phyloP scores from a whole-genome alignment of 2,329 filamentous ascomycete species.

The Fusarium austroafricanum region DNA sequence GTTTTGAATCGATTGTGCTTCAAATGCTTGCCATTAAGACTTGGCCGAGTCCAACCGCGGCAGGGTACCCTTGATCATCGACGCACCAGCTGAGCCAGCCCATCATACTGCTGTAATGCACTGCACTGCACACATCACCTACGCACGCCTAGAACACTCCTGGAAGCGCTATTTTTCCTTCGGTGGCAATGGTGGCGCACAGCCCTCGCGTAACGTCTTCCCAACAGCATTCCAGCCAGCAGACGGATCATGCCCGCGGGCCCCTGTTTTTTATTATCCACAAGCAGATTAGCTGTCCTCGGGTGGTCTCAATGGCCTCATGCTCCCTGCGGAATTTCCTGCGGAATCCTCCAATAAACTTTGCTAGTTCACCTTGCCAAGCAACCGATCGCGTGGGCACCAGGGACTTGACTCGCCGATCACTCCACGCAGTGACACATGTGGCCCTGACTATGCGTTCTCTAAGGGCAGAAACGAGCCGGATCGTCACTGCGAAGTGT shows the following conservation, averaged over 20 bases:
- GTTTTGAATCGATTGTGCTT: neutral
- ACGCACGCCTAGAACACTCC: neutral
- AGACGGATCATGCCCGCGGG: neutral
- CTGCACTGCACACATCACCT: too few species aligned
- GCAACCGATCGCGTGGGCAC: slow-evolving; percentile 19
- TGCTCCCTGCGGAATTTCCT: too few species aligned
- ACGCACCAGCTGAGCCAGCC: neutral
- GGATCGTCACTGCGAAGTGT: slow-evolving; percentile 3
- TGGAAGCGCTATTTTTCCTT: neutral
- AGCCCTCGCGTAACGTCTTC: neutral
- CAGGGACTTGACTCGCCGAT: slow-evolving; percentile 22
- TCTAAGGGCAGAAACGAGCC: neutral
- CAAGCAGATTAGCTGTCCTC: neutral
- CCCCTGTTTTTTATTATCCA: neutral
- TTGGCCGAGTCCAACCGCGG: too few species aligned
- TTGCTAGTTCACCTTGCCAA: slow-evolving; percentile 18
- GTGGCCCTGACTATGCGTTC: neutral
- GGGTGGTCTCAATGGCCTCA: neutral
- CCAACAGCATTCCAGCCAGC: slow-evolving; percentile 14
- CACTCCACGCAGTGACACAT: slow-evolving; percentile 6
- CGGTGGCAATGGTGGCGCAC: slow-evolving; percentile 1
- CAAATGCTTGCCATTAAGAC: neutral
- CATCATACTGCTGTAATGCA: too few species aligned
- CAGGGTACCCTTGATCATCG: too few species aligned
- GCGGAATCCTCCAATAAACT: slow-evolving; percentile 5